Conservation (phyloP, 495 filamentous ascomycete genomes). For the Annulohypoxylon stygium region DNA sequence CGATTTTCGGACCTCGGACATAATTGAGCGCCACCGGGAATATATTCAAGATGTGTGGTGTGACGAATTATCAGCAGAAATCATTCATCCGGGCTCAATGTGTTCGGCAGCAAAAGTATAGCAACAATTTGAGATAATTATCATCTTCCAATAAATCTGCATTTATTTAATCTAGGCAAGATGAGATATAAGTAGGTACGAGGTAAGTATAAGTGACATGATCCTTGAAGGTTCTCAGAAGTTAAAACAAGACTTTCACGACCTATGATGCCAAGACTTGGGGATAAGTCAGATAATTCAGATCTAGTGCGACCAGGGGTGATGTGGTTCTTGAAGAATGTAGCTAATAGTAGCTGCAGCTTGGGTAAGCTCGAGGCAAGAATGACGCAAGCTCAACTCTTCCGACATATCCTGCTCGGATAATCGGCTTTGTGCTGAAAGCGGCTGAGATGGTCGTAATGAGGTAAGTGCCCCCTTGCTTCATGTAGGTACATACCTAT, state of each 20-base stretch:
- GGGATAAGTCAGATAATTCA: constrained; percentile 24
- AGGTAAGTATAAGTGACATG: neutral
- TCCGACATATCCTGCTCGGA: constrained; percentile 32
- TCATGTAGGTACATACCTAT: neutral
- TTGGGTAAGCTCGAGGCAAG: constrained; percentile 23
- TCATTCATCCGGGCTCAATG: constrained; percentile 18
- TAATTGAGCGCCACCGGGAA: neutral
- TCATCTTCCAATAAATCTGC: constrained; percentile 11
- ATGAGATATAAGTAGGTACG: constrained; percentile 17
- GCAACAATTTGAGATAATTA: neutral
- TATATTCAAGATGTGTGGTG: neutral
- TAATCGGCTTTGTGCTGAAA: constrained; percentile 36
- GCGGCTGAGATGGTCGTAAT: neutral
- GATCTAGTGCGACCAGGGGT: neutral
- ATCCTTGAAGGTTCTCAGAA: constrained; percentile 14
- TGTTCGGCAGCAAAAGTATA: constrained; percentile 11
- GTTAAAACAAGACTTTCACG: constrained; percentile 43
- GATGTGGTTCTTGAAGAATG: constrained; percentile 23
- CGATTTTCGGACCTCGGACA: constrained; percentile 26
- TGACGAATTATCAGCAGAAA: constrained; percentile 8
- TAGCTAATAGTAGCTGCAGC: constrained; percentile 19
- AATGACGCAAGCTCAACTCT: constrained; percentile 41
- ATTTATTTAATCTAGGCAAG: neutral
- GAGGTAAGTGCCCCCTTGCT: constrained; percentile 1
- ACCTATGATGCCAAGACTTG: constrained; percentile 49